phyloP scores from a whole-genome alignment of 1,139 yeast species.

The Zygosaccharomyces sapae region DNA sequence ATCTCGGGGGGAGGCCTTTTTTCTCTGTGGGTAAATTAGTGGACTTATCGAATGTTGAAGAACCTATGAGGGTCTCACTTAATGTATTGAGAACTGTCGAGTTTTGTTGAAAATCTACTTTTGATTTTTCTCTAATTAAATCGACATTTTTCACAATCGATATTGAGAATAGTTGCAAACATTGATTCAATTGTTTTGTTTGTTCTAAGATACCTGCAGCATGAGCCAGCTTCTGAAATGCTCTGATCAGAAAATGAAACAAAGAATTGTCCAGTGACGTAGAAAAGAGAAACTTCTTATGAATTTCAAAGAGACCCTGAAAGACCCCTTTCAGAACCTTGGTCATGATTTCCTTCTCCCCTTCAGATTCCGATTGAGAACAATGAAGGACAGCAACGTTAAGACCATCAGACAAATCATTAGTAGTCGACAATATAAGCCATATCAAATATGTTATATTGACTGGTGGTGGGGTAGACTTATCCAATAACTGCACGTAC shows the following conservation, averaged over 20 bases:
- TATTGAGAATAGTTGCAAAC: slow-evolving; percentile 54
- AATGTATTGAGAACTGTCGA: slow-evolving; percentile 37
- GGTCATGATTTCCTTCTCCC: slow-evolving; percentile 39
- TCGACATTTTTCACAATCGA: slow-evolving; percentile 47
- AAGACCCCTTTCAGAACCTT: slow-evolving; percentile 36
- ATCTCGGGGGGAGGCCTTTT: slow-evolving; percentile 21
- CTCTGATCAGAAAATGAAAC: slow-evolving; percentile 60
- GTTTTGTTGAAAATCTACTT: slow-evolving; percentile 21
- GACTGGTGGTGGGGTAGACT: slow-evolving; percentile 59
- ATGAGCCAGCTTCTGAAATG: slow-evolving; percentile 77
- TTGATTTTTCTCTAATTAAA: slow-evolving; percentile 13
- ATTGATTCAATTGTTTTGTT: slow-evolving; percentile 52
- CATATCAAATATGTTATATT: slow-evolving; percentile 62
- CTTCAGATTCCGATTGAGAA: slow-evolving; percentile 30
- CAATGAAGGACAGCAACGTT: slow-evolving; percentile 48
- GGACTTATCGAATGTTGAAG: slow-evolving; percentile 32
- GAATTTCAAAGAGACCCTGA: slow-evolving; percentile 45
- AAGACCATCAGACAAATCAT: slow-evolving; percentile 63
- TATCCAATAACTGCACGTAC: slow-evolving; percentile 73
- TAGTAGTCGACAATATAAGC: slow-evolving; percentile 53
- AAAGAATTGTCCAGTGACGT: slow-evolving; percentile 60
- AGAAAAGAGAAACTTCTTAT: slow-evolving; percentile 54
- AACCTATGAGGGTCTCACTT: slow-evolving; percentile 61
- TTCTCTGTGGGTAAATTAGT: slow-evolving; percentile 6
- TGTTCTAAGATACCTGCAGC: slow-evolving; percentile 70